phyloP scores from a whole-genome alignment of 83 land plant species.

The Diphasiastrum complanatum region DNA sequence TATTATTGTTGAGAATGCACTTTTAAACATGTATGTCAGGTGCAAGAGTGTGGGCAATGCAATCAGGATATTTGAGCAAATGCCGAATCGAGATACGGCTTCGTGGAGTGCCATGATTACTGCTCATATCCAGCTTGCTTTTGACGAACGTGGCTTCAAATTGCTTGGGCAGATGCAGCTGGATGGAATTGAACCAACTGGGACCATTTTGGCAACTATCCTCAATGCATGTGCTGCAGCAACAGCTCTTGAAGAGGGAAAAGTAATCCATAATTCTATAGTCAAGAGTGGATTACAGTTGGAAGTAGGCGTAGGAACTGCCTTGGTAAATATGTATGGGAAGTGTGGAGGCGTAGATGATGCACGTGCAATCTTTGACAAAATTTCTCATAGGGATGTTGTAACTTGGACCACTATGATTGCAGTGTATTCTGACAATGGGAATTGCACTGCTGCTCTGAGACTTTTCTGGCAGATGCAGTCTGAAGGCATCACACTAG shows the following conservation, averaged over 20 bases:
- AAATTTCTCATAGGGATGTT: slow-evolving; percentile 40
- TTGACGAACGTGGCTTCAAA: background rate
- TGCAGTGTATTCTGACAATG: slow-evolving; percentile 39
- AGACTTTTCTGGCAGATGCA: slow-evolving; percentile 37
- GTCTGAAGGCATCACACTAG: slow-evolving; percentile 17
- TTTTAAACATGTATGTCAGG: slow-evolving; percentile 45
- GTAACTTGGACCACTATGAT: slow-evolving; percentile 53
- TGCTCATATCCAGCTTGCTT: background rate
- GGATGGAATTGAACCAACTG: background rate
- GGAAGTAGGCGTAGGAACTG: background rate
- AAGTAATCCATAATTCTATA: background rate
- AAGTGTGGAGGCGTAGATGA: slow-evolving; percentile 4
- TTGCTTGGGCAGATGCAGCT: background rate
- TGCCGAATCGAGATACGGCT: background rate
- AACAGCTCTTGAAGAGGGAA: background rate
- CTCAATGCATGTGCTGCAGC: background rate
- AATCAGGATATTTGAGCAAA: slow-evolving; percentile 12
- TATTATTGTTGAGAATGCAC: slow-evolving; percentile 23
- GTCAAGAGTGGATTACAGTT: background rate
- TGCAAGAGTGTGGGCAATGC: slow-evolving; percentile 52
- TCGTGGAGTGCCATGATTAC: background rate
- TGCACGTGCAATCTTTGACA: slow-evolving; percentile 39
- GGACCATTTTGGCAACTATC: background rate
- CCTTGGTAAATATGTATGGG: background rate
- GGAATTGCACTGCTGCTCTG: slow-evolving; percentile 40